Conservation (phyloP, 208 protist species). For the Leptomonas pyrrhocoris region DNA sequence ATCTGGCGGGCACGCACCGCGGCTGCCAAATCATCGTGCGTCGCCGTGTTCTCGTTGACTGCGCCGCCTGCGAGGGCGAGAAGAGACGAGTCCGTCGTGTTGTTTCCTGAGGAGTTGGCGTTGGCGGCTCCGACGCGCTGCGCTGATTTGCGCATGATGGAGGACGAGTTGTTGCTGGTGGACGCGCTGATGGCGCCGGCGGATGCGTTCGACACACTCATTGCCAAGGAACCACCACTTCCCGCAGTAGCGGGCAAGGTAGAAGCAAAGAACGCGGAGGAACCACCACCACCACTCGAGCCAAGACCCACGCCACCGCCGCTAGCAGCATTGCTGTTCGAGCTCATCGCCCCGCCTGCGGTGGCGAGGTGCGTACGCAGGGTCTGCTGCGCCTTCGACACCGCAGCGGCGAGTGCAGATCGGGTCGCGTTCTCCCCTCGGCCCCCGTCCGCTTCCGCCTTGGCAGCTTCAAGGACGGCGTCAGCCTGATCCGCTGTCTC, state of each 20-base stretch:
- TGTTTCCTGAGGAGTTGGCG: constrained; percentile 16
- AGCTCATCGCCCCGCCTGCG: neutral
- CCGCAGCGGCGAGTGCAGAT: constrained; percentile 24
- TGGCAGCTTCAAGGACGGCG: neutral
- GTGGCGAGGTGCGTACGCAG: constrained; percentile 26
- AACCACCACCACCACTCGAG: neutral
- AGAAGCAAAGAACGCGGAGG: neutral
- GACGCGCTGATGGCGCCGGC: neutral
- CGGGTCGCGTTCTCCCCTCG: constrained; percentile 9
- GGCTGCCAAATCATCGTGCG: constrained; percentile 32
- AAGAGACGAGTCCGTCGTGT: too few relatives aligned
- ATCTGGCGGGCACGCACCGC: constrained; percentile 25
- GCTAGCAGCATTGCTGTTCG: neutral
- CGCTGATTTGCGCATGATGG: constrained; percentile 1
- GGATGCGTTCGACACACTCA: neutral
- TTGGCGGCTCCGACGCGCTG: constrained; percentile 17
- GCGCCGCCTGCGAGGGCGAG: neutral
- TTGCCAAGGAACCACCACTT: neutral
- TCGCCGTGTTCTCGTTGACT: constrained; percentile 1
- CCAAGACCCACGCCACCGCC: constrained; percentile 4
- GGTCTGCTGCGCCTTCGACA: constrained; percentile 27
- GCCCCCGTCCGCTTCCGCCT: neutral
- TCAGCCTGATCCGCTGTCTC: neutral
- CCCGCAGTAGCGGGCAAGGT: neutral
- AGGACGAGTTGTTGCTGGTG: neutral